phyloP scores from a whole-genome alignment of 345 rosid genomes.

The Aethionema arabicum region DNA sequence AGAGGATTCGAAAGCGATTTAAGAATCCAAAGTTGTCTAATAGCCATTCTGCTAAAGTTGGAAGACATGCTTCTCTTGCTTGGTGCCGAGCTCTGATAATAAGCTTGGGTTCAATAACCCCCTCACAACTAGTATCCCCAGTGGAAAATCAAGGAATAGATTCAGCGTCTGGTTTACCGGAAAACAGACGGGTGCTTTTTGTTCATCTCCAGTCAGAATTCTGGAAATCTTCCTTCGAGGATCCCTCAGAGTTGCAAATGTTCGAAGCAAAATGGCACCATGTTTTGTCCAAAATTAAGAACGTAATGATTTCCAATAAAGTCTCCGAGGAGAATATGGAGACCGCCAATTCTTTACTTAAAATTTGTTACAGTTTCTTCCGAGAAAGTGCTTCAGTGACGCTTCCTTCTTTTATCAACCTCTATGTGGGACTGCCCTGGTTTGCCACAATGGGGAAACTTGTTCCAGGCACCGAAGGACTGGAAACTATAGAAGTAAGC shows the following conservation, averaged over 20 bases:
- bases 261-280: constrained; percentile 74
- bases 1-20: constrained; percentile 84
- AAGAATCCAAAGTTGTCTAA: constrained; percentile 87
- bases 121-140: constrained; percentile 45
- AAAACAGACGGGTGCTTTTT: constrained; percentile 58
- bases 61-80: constrained; percentile 88
- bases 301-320: constrained; percentile 49
- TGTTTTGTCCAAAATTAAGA: constrained; percentile 62
- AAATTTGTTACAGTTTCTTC: constrained; percentile 73
- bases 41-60: constrained; percentile 76
- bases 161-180: constrained; percentile 43
- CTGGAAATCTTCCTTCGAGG: constrained; percentile 74
- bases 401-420: constrained; percentile 65
- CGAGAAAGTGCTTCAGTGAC: constrained; percentile 72
- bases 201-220: constrained; percentile 68
- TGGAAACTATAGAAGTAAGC: constrained; percentile 82
- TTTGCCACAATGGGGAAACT: constrained; percentile 43
- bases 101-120: constrained; percentile 76
- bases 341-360: constrained; percentile 66
- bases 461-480: constrained; percentile 58
- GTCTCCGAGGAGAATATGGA: constrained; percentile 65
- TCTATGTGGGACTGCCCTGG: constrained; percentile 58
- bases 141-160: constrained; percentile 44
- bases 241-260: constrained; percentile 47
- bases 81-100: constrained; percentile 83